Evolutionary conservation across 2,329 filamentous ascomycete genomes (phyloP).

Genomic region (Aspergillus sp.): DNA sequence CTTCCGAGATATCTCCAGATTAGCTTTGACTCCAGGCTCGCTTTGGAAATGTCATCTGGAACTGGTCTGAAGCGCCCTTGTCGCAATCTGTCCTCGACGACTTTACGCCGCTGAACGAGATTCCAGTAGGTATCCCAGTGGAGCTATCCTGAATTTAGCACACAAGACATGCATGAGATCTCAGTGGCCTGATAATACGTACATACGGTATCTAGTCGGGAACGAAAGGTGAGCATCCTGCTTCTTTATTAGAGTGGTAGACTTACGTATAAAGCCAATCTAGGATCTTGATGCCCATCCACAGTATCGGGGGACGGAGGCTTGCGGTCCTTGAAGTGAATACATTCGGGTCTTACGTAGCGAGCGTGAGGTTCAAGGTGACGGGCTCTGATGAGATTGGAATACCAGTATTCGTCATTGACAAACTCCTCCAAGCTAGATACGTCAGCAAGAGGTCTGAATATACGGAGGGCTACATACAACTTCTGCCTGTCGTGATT

Average conservation of each 20-base stretch:
- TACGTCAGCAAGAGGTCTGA: background rate
- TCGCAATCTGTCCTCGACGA: conserved; percentile 55
- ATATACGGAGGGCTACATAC: conserved; percentile 10
- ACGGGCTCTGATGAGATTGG: conserved; percentile 38
- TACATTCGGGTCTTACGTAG: conserved; percentile 39
- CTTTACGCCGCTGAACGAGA: conserved; percentile 57
- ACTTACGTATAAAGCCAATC: conserved; percentile 35
- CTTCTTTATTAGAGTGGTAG: background rate
- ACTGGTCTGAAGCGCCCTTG: conserved; percentile 61
- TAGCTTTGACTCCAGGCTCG: conserved; percentile 59
- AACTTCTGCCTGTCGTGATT: conserved; percentile 29
- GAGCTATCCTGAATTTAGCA: conserved; percentile 41
- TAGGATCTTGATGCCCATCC: conserved; percentile 22
- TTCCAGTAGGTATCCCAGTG: conserved; percentile 66
- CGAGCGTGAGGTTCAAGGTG: conserved; percentile 44
- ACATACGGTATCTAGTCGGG: conserved; percentile 31
- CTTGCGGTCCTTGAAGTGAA: conserved; percentile 33
- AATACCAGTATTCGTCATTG: conserved; percentile 39
- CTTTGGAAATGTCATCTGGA: conserved; percentile 55
- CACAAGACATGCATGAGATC: background rate
- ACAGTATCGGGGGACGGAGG: conserved; percentile 15
- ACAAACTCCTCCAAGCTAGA: conserved; percentile 40
- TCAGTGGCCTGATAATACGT: background rate
- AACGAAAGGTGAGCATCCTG: conserved; percentile 5
- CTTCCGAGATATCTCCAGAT: conserved; percentile 65